phyloP scores from a whole-genome alignment of 78 protist species.

The Goniomonas avonlea region DNA sequence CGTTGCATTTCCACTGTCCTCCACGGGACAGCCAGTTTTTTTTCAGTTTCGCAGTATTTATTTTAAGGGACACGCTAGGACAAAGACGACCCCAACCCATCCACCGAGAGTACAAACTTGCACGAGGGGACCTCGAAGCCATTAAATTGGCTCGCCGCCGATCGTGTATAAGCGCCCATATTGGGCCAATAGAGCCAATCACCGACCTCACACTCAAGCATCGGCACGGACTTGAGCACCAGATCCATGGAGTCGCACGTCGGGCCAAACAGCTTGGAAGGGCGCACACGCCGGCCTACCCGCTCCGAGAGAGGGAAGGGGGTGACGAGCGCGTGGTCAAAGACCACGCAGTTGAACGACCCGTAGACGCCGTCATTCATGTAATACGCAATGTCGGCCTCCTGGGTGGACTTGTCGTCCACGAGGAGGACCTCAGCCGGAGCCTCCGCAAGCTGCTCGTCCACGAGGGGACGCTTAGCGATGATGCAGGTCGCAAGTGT shows the following conservation, averaged over 20 bases:
- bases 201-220: conserved; percentile 83
- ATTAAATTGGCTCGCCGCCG: conserved; percentile 79
- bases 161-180: conserved; percentile 94
- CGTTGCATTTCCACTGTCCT: no score
- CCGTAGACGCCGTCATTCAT: conserved; percentile 88
- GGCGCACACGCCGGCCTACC: not conserved
- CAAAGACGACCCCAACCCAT: no score
- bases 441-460: not conserved
- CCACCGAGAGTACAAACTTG: no score
- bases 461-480: conserved; percentile 37
- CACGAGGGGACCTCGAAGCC: no score
- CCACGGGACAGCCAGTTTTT: no score
- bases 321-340: conserved; percentile 64
- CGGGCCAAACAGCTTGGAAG: conserved; percentile 88
- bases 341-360: conserved; percentile 85
- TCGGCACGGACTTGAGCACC: not conserved
- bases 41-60: no score
- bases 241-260: conserved; percentile 92
- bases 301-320: conserved; percentile 28
- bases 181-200: conserved; percentile 77
- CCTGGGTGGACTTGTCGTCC: not conserved
- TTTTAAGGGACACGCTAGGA: no score
- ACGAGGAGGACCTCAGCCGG: not conserved
- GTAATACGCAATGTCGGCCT: conserved; percentile 53
- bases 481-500: conserved; percentile 70